Percentiles rank a stretch among this genome's conserved stretches.
Conservation (phyloP, 2,329 filamentous ascomycete genomes). For the Amauroascus verrucosus region DNA sequence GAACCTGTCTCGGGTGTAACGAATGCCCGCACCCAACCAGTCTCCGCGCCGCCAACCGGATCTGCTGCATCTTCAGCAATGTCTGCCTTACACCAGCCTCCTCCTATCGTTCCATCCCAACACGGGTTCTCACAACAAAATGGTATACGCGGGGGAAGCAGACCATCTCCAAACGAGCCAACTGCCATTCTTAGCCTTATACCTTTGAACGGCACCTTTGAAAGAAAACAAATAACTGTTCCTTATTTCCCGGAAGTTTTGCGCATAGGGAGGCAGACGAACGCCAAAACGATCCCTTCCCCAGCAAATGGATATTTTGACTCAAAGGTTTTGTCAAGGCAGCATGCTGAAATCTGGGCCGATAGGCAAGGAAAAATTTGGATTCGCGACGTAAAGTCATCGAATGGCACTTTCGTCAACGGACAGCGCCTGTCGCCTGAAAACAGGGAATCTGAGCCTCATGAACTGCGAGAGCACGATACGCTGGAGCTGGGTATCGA, state of each 20-base stretch:
- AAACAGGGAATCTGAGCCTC: slow-evolving; percentile 90
- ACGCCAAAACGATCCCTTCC: slow-evolving; percentile 88
- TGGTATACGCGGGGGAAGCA: slow-evolving; percentile 39
- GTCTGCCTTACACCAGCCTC: slow-evolving; percentile 52
- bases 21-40: slow-evolving; percentile 51
- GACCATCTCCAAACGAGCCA: slow-evolving; percentile 44
- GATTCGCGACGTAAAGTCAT: slow-evolving; percentile 96
- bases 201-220: slow-evolving; percentile 92
- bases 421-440: slow-evolving; percentile 80
- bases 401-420: slow-evolving; percentile 97
- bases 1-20: slow-evolving; percentile 55
- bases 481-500: slow-evolving; percentile 93
- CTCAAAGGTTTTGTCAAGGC: slow-evolving; percentile 90
- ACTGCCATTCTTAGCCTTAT: slow-evolving; percentile 75
- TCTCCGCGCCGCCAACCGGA: slow-evolving; percentile 49
- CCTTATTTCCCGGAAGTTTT: slow-evolving; percentile 90
- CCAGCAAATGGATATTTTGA: slow-evolving; percentile 92
- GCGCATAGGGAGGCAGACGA: slow-evolving; percentile 90
- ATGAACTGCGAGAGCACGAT: slow-evolving; percentile 84
- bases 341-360: slow-evolving; percentile 94
- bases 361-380: slow-evolving; percentile 77
- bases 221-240: slow-evolving; percentile 89
- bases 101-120: slow-evolving; percentile 56
- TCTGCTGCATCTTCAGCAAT: slow-evolving; percentile 52
- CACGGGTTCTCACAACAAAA: slow-evolving; percentile 57